Conservation (phyloP, 192 early-diverging fungal species). For the Ambispora gerdemannii region DNA sequence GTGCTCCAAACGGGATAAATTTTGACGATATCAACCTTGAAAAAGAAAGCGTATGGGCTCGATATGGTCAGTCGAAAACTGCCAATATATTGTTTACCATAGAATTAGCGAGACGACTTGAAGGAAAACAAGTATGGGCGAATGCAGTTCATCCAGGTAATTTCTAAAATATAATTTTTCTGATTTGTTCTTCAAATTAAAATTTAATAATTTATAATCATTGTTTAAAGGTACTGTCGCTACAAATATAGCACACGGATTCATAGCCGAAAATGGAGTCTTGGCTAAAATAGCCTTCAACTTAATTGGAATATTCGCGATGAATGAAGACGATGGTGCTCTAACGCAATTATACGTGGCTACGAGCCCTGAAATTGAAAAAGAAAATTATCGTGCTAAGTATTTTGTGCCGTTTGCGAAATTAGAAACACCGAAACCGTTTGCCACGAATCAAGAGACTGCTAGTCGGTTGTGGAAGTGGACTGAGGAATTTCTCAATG, state of each 20-base stretch:
- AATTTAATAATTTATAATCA: no score
- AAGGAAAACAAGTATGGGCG: conserved; percentile 33
- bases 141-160: conserved; percentile 52
- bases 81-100: conserved; percentile 52
- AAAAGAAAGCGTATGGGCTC: conserved; percentile 30
- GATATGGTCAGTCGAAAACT: conserved; percentile 56
- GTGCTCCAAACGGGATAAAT: conserved; percentile 35
- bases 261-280: not conserved
- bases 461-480: conserved; percentile 34
- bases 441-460: conserved; percentile 30
- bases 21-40: conserved; percentile 41
- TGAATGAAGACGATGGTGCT: conserved; percentile 42
- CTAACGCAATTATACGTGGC: conserved; percentile 48
- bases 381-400: conserved; percentile 36
- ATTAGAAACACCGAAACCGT: conserved; percentile 24
- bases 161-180: not conserved
- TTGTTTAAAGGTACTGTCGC: not conserved
- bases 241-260: not conserved
- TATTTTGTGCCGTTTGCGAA: conserved; percentile 40
- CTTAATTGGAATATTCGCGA: not conserved
- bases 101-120: conserved; percentile 42
- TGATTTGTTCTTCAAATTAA: no score
- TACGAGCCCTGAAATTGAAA: conserved; percentile 49
- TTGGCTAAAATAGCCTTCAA: not conserved
- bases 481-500: conserved; percentile 30